phyloP scores from a whole-genome alignment of 768 basidiomycete genomes.

The Tylopilus subfusipes region DNA sequence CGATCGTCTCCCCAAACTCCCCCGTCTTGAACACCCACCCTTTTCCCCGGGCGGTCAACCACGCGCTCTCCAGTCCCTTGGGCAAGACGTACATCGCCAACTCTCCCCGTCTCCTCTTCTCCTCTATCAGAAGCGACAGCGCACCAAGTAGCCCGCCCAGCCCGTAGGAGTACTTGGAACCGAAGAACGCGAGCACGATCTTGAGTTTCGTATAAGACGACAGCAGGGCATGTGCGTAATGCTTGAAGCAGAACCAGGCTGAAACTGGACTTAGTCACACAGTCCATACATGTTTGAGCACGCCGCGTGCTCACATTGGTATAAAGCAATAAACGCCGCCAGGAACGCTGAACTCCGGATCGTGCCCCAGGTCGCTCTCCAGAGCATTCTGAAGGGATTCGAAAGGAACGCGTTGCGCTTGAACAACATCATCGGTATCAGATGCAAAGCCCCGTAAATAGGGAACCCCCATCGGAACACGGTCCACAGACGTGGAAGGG shows the following conservation, averaged over 20 bases:
- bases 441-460: slow-evolving; percentile 85
- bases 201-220: slow-evolving; percentile 34
- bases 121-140: slow-evolving; percentile 81
- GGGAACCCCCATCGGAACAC: slow-evolving; percentile 85
- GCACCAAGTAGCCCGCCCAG: slow-evolving; percentile 71
- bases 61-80: slow-evolving; percentile 86
- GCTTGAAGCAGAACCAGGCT: slow-evolving; percentile 68
- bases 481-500: slow-evolving; percentile 59
- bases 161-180: slow-evolving; percentile 72
- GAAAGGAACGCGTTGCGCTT: slow-evolving; percentile 63
- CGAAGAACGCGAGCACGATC: slow-evolving; percentile 51
- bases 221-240: slow-evolving; percentile 52
- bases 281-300: neutral
- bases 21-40: slow-evolving; percentile 73
- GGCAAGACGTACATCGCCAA: slow-evolving; percentile 91
- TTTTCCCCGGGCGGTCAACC: slow-evolving; percentile 73
- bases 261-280: neutral
- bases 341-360: slow-evolving; percentile 84
- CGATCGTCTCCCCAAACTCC: slow-evolving; percentile 62
- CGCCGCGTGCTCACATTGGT: slow-evolving; percentile 57
- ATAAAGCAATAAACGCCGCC: slow-evolving; percentile 76
- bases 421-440: slow-evolving; percentile 83
- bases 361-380: slow-evolving; percentile 67
- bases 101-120: slow-evolving; percentile 82
- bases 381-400: slow-evolving; percentile 63